phyloP scores from a whole-genome alignment of 768 basidiomycete genomes.

The Trametes cingulata region DNA sequence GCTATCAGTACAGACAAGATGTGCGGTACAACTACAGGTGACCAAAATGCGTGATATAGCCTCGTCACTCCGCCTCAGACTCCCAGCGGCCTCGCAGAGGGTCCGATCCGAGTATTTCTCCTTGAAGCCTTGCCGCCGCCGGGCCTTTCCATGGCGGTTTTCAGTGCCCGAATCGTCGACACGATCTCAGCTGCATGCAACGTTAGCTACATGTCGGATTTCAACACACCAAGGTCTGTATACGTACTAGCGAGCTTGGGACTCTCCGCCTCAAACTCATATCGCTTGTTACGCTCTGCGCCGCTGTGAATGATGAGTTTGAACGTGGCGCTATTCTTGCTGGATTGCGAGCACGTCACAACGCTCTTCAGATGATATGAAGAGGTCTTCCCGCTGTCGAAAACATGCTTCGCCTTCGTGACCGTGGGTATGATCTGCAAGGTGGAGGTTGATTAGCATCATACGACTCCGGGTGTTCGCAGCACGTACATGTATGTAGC shows the following conservation, averaged over 20 bases:
- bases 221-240: not conserved
- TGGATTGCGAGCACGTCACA: slow-evolving; percentile 77
- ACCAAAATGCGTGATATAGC: not conserved
- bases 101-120: slow-evolving; percentile 45
- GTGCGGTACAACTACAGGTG: not conserved
- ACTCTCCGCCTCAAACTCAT: slow-evolving; percentile 96
- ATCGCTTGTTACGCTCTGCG: slow-evolving; percentile 78
- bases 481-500: slow-evolving; percentile 78
- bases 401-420: slow-evolving; percentile 75
- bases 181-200: slow-evolving; percentile 66
- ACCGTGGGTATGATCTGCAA: slow-evolving; percentile 84
- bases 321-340: slow-evolving; percentile 80
- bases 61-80: not conserved
- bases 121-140: slow-evolving; percentile 63
- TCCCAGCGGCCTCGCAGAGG: slow-evolving; percentile 11
- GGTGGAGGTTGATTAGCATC: not conserved
- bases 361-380: slow-evolving; percentile 93
- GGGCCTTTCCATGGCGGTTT: slow-evolving; percentile 62
- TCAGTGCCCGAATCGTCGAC: slow-evolving; percentile 66
- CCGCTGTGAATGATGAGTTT: slow-evolving; percentile 81
- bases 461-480: not conserved
- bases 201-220: not conserved
- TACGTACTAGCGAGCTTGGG: slow-evolving; percentile 73
- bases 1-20: no score
- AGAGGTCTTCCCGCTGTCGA: slow-evolving; percentile 86